These are phyloP conservation scores for Capronia coronata DNA, from an alignment of 2,329 filamentous ascomycete species.

Conservation along the genomic window DNA sequence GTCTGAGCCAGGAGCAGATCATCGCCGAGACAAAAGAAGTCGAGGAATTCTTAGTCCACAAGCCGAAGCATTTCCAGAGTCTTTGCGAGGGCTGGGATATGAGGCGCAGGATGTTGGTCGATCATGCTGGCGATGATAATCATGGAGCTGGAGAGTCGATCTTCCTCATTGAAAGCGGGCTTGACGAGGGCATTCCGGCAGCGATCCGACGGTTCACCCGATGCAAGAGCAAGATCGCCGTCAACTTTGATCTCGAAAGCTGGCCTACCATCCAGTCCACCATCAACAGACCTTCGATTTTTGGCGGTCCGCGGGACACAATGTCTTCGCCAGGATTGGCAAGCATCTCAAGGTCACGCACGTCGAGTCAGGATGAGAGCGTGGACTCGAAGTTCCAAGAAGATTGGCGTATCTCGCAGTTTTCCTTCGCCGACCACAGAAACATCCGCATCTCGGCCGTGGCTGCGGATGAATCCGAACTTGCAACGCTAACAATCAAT, in stretches of 20 bases:
- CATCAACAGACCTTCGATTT: constrained; percentile 40
- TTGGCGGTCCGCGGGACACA: constrained; percentile 37
- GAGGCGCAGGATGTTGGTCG: constrained; percentile 74
- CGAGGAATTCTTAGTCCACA: constrained; percentile 64
- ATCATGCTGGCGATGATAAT: constrained; percentile 79
- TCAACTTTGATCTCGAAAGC: constrained; percentile 26
- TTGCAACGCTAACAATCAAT: constrained; percentile 61
- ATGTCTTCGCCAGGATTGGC: constrained; percentile 21
- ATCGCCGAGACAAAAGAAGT: constrained; percentile 73
- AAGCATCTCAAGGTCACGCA: constrained; percentile 33
- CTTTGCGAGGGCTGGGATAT: constrained; percentile 87
- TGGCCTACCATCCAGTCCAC: constrained; percentile 27
- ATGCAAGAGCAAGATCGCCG: constrained; percentile 38
- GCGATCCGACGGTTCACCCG: constrained; percentile 54
- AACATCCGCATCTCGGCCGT: constrained; percentile 60
- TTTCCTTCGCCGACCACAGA: constrained; percentile 56
- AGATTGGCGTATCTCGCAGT: constrained; percentile 60
- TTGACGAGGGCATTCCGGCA: constrained; percentile 52
- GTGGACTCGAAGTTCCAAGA: constrained; percentile 42
- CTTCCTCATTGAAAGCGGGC: constrained; percentile 66
- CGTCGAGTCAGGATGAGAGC: constrained; percentile 31
- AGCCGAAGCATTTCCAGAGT: constrained; percentile 70
- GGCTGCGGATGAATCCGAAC: constrained; percentile 67
- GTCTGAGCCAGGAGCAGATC: constrained; percentile 63
- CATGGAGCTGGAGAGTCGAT: constrained; percentile 68